Base-by-base conservation (phyloP, 768 basidiomycete species). In the Auriscalpium microsporum region DNA sequence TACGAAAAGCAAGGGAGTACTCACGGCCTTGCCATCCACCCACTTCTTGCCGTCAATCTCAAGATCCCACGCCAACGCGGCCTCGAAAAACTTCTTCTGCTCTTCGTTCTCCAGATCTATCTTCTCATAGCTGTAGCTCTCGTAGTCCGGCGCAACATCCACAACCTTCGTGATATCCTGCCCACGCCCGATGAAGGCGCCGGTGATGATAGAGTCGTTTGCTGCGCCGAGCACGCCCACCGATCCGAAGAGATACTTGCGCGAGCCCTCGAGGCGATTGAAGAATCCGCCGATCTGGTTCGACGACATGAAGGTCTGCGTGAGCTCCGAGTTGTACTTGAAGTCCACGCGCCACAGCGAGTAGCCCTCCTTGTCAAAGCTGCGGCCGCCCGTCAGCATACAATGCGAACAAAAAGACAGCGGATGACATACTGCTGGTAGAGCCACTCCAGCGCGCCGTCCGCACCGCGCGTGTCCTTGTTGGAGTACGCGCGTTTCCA, bases 401-500 rank as follows among this genome's bases (percentile, higher is more conserved):
- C 2, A 23, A 50, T 28, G 51, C 21, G 13, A 5, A 38, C 54
- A 38, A 37, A 1, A 14, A 8, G 38, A 37, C 35, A 8, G 16
- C 34, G 1, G 17, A 45, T 10, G 9, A 74, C 87, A 55, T 63
- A 94, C 91, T 96, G 85, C 71, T 92, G 70, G 77, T 96, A 94
- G 82, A 99, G 87, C 96, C 95, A 98, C 71, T 96, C 92, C 40
- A 99, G 65, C 50, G 92, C 71, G 59, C 90, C 94, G 45, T 71
- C 83, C 16, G 87, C 62, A 38, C 89, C 91, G 53, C 89, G 84
- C 40, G 94, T 97, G n/a, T 97, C 94, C 71, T 87, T 85, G 86
- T 97, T 98, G 65, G 94, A 96, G 78, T 98, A 99, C 45, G 89
- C 87, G 46, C 91, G 86, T 72, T 97, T 97, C 93, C 92, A 96